phyloP scores from a whole-genome alignment of 2,329 filamentous ascomycete genomes.

The Dothidotthia symphoricarpi region DNA sequence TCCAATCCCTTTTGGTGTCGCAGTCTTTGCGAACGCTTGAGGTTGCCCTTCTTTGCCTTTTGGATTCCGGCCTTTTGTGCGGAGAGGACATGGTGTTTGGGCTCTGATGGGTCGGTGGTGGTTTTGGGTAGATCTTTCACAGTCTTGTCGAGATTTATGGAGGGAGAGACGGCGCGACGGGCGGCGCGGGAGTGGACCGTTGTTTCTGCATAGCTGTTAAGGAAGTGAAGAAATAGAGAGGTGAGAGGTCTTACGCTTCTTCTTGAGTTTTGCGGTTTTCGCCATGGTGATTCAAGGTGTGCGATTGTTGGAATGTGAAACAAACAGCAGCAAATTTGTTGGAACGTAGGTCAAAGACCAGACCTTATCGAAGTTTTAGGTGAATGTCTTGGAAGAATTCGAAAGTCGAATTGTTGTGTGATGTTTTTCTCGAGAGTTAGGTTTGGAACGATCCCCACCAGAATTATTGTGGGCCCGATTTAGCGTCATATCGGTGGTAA shows the following conservation, averaged over 20 bases:
- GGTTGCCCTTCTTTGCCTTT: constrained; percentile 53
- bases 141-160: constrained; percentile 70
- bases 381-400: not conserved
- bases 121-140: constrained; percentile 53
- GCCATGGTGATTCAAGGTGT: constrained; percentile 46
- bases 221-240: not conserved
- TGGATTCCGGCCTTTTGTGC: constrained; percentile 71
- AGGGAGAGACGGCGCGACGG: constrained; percentile 67
- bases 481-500: no score
- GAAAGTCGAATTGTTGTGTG: not conserved
- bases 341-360: no score
- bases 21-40: constrained; percentile 54
- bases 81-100: constrained; percentile 58
- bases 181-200: constrained; percentile 73
- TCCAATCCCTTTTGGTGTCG: constrained; percentile 51
- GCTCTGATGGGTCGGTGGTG: constrained; percentile 25
- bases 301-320: no score
- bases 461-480: constrained; percentile 12
- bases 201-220: constrained; percentile 46
- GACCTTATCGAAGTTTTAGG: no score
- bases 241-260: constrained; percentile 36
- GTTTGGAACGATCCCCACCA: constrained; percentile 12
- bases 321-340: no score
- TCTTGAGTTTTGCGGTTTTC: constrained; percentile 50
- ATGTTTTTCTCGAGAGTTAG: not conserved